phyloP scores from a whole-genome alignment of 2,329 filamentous ascomycete species.

The Nannizziopsis barbatae region DNA sequence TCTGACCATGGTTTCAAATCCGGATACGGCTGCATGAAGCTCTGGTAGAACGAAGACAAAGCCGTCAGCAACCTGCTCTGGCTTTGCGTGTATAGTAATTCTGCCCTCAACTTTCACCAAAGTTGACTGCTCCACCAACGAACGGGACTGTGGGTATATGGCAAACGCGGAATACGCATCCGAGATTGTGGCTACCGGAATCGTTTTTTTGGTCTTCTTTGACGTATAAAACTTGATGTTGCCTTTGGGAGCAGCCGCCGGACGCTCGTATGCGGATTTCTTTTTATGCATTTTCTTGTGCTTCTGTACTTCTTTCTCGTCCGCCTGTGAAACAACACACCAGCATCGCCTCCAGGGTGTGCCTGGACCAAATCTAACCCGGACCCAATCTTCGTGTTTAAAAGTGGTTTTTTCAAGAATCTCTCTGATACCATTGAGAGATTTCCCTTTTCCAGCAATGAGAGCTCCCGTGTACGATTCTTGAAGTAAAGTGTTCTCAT shows the following conservation, averaged over 20 bases:
- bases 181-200: conserved; percentile 81
- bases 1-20: conserved; percentile 89
- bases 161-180: conserved; percentile 89
- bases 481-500: conserved; percentile 81
- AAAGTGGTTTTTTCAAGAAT: conserved; percentile 74
- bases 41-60: conserved; percentile 99
- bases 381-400: conserved; percentile 81
- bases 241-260: conserved; percentile 61
- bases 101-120: conserved; percentile 86
- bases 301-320: conserved; percentile 84
- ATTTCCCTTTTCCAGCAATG: conserved; percentile 86
- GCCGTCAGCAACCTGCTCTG: conserved; percentile 58
- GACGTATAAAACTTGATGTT: conserved; percentile 92
- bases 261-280: conserved; percentile 70
- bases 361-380: conserved; percentile 88
- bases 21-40: conserved; percentile 75
- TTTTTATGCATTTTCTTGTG: conserved; percentile 73
- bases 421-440: conserved; percentile 74
- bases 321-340: conserved; percentile 86
- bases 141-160: conserved; percentile 89
- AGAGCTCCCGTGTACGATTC: conserved; percentile 94
- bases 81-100: conserved; percentile 73
- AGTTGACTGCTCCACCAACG: conserved; percentile 86
- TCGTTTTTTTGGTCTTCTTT: conserved; percentile 83
- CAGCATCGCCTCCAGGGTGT: conserved; percentile 94